phyloP scores from a whole-genome alignment of 306 rosid genomes.

The Acacia confusa region DNA sequence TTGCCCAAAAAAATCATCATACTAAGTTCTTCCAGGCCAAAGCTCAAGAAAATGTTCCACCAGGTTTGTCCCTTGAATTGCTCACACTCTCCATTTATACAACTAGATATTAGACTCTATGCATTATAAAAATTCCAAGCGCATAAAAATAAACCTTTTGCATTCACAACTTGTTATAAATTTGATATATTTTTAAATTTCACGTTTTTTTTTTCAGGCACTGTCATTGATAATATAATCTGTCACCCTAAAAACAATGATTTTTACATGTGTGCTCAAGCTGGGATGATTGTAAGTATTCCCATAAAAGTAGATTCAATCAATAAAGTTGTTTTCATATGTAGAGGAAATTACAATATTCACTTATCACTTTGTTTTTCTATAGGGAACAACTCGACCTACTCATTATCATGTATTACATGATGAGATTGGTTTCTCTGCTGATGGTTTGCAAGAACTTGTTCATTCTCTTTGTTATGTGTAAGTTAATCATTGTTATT shows the following conservation, averaged over 20 bases:
- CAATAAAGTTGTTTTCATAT: not conserved
- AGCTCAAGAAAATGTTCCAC: constrained; percentile 34
- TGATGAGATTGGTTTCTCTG: constrained; percentile 43
- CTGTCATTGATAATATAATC: constrained; percentile 34
- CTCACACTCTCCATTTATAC: not conserved
- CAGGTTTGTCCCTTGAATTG: constrained; percentile 28
- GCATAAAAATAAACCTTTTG: not conserved
- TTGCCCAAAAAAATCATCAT: constrained; percentile 46
- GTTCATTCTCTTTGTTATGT: constrained; percentile 43
- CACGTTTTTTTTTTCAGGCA: constrained; percentile 26
- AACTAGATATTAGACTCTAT: not conserved
- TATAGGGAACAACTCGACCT: constrained; percentile 48
- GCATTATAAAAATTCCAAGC: not conserved
- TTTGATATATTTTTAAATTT: not conserved
- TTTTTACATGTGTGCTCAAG: constrained; percentile 49
- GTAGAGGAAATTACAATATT: not conserved
- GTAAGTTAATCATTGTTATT: constrained; percentile 27
- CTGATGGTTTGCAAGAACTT: constrained; percentile 40
- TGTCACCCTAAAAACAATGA: constrained; percentile 44
- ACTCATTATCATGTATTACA: constrained; percentile 43
- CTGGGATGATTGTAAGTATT: constrained; percentile 41
- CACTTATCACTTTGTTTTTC: not conserved
- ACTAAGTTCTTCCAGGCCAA: constrained; percentile 39
- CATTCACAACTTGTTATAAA: not conserved
- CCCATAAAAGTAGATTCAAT: not conserved